A percentile compares a stretch with the other conserved stretches of the same genome.
Evolutionary conservation across 495 filamentous ascomycete genomes (phyloP).

Genomic region (Lophiotrema nucula): DNA sequence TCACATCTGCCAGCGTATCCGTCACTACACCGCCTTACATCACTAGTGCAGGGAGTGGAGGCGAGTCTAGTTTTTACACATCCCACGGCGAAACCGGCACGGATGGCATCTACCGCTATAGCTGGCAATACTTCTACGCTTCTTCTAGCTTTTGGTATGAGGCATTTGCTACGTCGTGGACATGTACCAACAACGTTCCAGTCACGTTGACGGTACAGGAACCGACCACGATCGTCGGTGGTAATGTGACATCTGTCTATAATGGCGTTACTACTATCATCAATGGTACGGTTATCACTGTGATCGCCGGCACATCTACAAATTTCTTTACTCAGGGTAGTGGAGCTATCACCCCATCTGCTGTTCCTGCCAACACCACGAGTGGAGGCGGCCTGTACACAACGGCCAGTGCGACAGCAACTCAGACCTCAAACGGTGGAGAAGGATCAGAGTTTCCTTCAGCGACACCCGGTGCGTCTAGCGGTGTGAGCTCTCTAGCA

Average conservation of each 20-base stretch:
- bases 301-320: slow-evolving; percentile 10
- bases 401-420: slow-evolving; percentile 2
- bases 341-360: background rate
- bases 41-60: background rate
- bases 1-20: background rate
- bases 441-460: background rate
- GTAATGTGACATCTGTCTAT: no score
- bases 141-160: slow-evolving; percentile 16
- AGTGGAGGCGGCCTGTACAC: background rate
- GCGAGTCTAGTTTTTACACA: background rate
- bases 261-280: slow-evolving; percentile 23
- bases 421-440: background rate
- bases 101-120: background rate
- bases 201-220: no score
- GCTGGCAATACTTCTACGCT: background rate
- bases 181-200: background rate
- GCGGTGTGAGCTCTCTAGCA: background rate
- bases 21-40: background rate
- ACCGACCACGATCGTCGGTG: no score
- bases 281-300: slow-evolving; percentile 1
- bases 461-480: slow-evolving; percentile 4
- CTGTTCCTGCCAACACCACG: slow-evolving; percentile 14
- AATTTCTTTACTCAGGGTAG: background rate
- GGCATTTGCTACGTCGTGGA: background rate
- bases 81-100: background rate